phyloP scores from a whole-genome alignment of 495 filamentous ascomycete genomes.

The Hyaloscypha bicolor region DNA sequence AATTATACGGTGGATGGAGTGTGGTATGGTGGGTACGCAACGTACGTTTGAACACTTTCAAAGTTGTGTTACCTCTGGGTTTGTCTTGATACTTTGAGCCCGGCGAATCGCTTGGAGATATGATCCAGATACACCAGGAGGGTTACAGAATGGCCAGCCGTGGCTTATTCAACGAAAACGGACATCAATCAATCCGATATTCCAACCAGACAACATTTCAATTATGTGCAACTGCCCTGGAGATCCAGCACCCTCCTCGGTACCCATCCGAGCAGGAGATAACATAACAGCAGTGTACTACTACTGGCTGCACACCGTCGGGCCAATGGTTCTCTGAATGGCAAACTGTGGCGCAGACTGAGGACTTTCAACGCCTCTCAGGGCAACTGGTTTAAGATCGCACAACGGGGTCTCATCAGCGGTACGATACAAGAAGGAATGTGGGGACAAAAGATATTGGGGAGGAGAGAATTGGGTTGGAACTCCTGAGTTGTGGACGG shows the following conservation, averaged over 20 bases:
- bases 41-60: conserved; percentile 6
- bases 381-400: conserved; percentile 55
- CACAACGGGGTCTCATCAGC: conserved; percentile 49
- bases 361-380: conserved; percentile 40
- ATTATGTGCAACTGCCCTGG: conserved; percentile 49
- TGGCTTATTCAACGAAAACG: conserved; percentile 49
- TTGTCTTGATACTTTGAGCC: not conserved
- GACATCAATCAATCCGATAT: conserved; percentile 48
- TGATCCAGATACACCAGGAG: conserved; percentile 39
- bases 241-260: conserved; percentile 42
- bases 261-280: conserved; percentile 45
- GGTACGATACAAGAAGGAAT: conserved; percentile 49
- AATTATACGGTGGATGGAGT: conserved; percentile 53
- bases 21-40: conserved; percentile 55
- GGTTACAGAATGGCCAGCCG: conserved; percentile 41
- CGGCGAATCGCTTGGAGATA: conserved; percentile 33
- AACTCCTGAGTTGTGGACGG: conserved; percentile 47
- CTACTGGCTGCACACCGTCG: conserved; percentile 56
- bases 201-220: conserved; percentile 37
- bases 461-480: conserved; percentile 50
- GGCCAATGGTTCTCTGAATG: conserved; percentile 53
- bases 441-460: conserved; percentile 50
- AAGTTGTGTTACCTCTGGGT: not conserved
- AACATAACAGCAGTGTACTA: conserved; percentile 50
- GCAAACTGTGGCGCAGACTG: conserved; percentile 47